Evolutionary conservation across 495 filamentous ascomycete genomes (phyloP), one percentile per base, ranked within the genome.

Genomic region (Entonaema liquescens): DNA sequence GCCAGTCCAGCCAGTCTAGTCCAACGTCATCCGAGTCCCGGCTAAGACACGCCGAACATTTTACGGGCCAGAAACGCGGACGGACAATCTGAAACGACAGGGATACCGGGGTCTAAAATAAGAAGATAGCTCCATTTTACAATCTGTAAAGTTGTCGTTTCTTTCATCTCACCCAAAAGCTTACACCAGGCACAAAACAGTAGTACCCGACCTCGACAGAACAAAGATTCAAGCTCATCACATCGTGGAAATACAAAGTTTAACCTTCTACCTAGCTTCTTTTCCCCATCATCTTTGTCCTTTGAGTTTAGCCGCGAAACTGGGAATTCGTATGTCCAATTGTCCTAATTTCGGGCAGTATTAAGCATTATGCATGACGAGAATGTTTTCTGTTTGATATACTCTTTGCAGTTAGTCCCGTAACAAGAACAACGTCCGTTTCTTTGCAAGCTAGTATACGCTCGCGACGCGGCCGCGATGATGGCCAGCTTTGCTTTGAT

Each of bases 91-190:
- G 70, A 72, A 72, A 72, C 70, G 54, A 62, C 64, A 63, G 29
- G 70, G 59, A 35, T 61, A 2, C 40, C 25, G 29, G 63, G 65
- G 59, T 72, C 65, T 68, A 65, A 68, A 72, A 72, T 72, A 72
- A 53, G 56, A 61, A 68, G 47, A 52, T 8, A 44, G 35, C n/a
- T 36, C 50, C 25, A 67, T 59, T 62, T 57, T 61, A 38, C 49
- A 64, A 56, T 38, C 13, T 13, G 13, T 40, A 4, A n/a, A 5
- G 47, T 25, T 56, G 33, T 17, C 35, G 56, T 64, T 64, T 64
- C 26, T 63, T 63, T 67, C 64, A 47, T 47, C 58, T 38, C 63
- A 26, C 9, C 38, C 52, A 33, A 40, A 52, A n/a, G n/a, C n/a
- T n/a, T n/a, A n/a, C n/a, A 25, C 35, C 52, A 42, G 9, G 12